Conservation (phyloP, 164 flowering plant genomes). For the Akebia trifoliata region DNA sequence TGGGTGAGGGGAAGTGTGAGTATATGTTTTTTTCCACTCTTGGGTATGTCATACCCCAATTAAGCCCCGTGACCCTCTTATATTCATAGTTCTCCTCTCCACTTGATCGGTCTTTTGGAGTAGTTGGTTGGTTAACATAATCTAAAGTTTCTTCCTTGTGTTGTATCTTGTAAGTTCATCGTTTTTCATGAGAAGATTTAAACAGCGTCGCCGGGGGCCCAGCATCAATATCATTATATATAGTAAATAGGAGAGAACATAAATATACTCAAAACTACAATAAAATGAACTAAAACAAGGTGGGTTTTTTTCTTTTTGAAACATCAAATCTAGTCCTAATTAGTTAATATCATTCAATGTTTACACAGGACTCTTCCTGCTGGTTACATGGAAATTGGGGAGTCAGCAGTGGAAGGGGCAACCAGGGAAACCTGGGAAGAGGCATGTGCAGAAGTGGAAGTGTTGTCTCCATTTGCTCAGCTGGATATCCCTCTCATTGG, state of each 20-base stretch:
- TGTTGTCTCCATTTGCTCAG: conserved; percentile 82
- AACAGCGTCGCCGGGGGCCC: no score
- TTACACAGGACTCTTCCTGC: conserved; percentile 92
- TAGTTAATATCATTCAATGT: conserved; percentile 2
- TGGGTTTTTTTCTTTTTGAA: neutral
- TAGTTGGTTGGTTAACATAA: no score
- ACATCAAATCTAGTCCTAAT: neutral
- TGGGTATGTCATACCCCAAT: no score
- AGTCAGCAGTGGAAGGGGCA: conserved; percentile 94
- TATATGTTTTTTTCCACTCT: no score
- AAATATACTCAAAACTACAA: neutral
- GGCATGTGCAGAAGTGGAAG: conserved; percentile 88
- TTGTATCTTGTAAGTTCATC: no score
- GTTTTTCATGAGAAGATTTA: no score
- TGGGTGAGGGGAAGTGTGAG: no score
- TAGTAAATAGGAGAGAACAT: neutral
- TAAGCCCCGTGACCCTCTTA: no score
- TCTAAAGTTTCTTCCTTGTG: no score
- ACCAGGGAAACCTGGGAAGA: conserved; percentile 93
- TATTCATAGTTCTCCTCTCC: no score
- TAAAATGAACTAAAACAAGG: neutral
- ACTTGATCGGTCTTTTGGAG: no score
- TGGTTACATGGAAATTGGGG: conserved; percentile 95
- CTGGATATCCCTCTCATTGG: conserved; percentile 93
- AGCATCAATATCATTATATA: no score